Evolutionary conservation across 2,329 filamentous ascomycete genomes (phyloP).

Genomic region (Biscogniauxia mediterranea): DNA sequence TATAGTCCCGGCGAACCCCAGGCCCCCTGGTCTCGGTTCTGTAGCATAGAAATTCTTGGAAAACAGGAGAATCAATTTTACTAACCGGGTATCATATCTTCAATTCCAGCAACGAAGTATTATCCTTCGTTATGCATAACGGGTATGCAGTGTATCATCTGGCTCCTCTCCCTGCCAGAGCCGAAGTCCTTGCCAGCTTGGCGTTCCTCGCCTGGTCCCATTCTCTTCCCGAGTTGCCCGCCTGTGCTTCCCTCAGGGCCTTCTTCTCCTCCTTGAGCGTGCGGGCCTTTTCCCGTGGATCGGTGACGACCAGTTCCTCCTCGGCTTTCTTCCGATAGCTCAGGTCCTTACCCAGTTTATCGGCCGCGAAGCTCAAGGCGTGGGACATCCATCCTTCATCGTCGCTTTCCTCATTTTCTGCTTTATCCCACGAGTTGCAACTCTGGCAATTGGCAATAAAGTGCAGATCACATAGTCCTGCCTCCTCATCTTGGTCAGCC

Average conservation of each 20-base stretch:
- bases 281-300: conserved; percentile 79
- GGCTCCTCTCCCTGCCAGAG: conserved; percentile 56
- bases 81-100: not conserved
- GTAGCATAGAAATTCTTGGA: too few species aligned
- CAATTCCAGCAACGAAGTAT: not conserved
- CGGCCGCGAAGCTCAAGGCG: conserved; percentile 80
- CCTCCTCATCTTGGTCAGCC: conserved; percentile 61
- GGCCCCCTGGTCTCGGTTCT: too few species aligned
- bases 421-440: conserved; percentile 79
- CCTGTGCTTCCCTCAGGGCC: conserved; percentile 53
- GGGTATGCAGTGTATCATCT: not conserved
- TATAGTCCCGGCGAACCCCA: too few species aligned
- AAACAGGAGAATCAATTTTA: not conserved
- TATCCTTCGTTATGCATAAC: conserved; percentile 1
- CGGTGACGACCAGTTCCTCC: conserved; percentile 89
- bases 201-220: conserved; percentile 61
- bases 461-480: conserved; percentile 82
- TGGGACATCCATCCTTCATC: conserved; percentile 83
- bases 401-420: conserved; percentile 49
- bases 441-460: conserved; percentile 96
- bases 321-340: conserved; percentile 88
- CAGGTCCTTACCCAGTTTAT: conserved; percentile 86
- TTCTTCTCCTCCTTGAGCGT: conserved; percentile 66
- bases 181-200: conserved; percentile 52
- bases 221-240: conserved; percentile 50